A percentile compares a stretch with the other conserved stretches of the same genome.
These are phyloP conservation scores for Eremochloa ophiuroides DNA, from an alignment of 176 grass and related monocot genomes.

Conservation along the genomic window DNA sequence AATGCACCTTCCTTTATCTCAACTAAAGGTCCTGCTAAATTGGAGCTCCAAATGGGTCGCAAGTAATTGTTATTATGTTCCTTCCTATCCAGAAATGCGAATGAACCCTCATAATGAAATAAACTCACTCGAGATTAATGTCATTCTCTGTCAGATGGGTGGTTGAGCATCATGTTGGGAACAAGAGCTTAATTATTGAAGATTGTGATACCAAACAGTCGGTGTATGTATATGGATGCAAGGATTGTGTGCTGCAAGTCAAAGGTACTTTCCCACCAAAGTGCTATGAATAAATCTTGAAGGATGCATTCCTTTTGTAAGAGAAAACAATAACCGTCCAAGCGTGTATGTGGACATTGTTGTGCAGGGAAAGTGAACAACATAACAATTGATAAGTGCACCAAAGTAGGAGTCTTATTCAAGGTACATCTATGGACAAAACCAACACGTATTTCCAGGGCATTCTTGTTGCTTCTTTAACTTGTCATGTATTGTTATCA, in stretches of 20 bases:
- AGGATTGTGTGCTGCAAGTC: slow-evolving; percentile 50
- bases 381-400: slow-evolving; percentile 68
- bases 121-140: not conserved
- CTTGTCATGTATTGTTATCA: slow-evolving; percentile 13
- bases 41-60: slow-evolving; percentile 71
- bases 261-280: slow-evolving; percentile 41
- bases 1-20: slow-evolving; percentile 13
- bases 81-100: not conserved
- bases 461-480: slow-evolving; percentile 2
- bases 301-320: not conserved
- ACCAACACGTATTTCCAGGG: not conserved
- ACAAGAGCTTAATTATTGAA: slow-evolving; percentile 46
- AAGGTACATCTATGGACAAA: slow-evolving; percentile 15
- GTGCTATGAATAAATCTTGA: not conserved
- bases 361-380: slow-evolving; percentile 64
- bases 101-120: not conserved
- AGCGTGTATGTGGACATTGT: not conserved
- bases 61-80: slow-evolving; percentile 26
- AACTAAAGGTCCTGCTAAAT: slow-evolving; percentile 35
- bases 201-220: slow-evolving; percentile 63
- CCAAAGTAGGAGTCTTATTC: slow-evolving; percentile 51
- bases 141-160: slow-evolving; percentile 38
- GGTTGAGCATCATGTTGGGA: slow-evolving; percentile 52
- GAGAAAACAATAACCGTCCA: not conserved
- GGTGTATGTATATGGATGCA: slow-evolving; percentile 57